A percentile compares a stretch with the other conserved stretches of the same genome.
Evolutionary conservation across 495 filamentous ascomycete genomes (phyloP).

Genomic region (Tricharina praecox): DNA sequence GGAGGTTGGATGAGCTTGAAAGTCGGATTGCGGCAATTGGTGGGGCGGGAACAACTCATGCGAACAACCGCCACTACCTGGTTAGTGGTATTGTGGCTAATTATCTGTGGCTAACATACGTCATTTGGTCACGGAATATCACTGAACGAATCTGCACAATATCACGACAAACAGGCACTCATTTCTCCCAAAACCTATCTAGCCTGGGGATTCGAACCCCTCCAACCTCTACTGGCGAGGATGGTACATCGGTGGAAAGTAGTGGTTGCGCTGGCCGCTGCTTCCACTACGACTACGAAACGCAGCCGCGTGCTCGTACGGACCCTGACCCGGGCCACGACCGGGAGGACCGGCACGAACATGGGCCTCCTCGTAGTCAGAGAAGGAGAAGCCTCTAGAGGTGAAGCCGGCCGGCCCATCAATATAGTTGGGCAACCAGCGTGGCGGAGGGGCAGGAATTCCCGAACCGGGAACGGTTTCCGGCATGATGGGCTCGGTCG

Average conservation of each 20-base stretch:
- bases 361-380: no score
- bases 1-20: no score
- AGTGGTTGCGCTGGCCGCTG: neutral
- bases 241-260: neutral
- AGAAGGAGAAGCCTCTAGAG: neutral
- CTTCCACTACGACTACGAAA: neutral
- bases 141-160: no score
- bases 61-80: no score
- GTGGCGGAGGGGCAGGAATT: neutral
- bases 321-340: neutral
- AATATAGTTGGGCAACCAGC: neutral
- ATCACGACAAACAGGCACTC: no score
- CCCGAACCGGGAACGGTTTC: neutral
- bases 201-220: no score
- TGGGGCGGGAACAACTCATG: no score
- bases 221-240: neutral
- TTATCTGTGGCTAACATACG: no score
- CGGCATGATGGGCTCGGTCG: neutral
- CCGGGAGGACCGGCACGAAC: neutral
- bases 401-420: neutral
- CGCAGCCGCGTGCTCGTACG: neutral
- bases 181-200: no score
- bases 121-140: no score
- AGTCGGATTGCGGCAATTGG: no score
- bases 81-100: no score